These are phyloP conservation scores for Trichoderma semiorbis DNA, from an alignment of 2,329 filamentous ascomycete species.

Conservation along the genomic window DNA sequence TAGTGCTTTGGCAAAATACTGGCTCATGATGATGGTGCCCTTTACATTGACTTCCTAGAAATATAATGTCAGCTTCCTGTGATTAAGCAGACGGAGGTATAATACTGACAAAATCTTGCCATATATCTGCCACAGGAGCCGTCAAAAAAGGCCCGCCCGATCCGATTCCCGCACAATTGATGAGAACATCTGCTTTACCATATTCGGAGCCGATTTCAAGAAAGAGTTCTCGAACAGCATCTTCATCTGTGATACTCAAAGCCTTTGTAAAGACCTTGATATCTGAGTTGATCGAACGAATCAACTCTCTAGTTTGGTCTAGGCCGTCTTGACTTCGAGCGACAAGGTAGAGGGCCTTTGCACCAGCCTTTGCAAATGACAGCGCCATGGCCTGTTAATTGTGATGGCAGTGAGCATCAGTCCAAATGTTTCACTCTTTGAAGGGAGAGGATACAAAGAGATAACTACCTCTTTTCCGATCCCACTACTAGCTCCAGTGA, in stretches of 20 bases:
- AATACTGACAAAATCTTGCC: neutral
- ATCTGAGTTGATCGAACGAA: neutral
- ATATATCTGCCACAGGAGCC: neutral
- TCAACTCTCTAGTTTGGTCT: neutral
- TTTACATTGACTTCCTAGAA: neutral
- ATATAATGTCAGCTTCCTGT: neutral
- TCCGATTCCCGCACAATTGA: neutral
- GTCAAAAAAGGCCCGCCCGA: neutral
- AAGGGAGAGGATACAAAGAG: neutral
- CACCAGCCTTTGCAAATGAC: neutral
- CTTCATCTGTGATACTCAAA: neutral
- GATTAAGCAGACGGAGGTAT: neutral
- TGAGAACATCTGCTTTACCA: neutral
- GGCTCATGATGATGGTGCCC: neutral
- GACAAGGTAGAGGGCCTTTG: neutral
- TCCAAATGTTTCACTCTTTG: neutral
- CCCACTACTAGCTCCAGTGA: neutral
- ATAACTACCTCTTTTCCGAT: neutral
- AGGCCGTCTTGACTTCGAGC: neutral
- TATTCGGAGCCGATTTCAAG: neutral
- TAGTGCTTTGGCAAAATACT: neutral
- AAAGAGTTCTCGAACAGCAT: neutral
- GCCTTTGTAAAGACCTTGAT: neutral
- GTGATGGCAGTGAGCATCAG: neutral
- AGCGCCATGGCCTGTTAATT: neutral